Evolutionary conservation across 2,329 filamentous ascomycete genomes (phyloP).

Genomic region (Elsinoe necatrix): DNA sequence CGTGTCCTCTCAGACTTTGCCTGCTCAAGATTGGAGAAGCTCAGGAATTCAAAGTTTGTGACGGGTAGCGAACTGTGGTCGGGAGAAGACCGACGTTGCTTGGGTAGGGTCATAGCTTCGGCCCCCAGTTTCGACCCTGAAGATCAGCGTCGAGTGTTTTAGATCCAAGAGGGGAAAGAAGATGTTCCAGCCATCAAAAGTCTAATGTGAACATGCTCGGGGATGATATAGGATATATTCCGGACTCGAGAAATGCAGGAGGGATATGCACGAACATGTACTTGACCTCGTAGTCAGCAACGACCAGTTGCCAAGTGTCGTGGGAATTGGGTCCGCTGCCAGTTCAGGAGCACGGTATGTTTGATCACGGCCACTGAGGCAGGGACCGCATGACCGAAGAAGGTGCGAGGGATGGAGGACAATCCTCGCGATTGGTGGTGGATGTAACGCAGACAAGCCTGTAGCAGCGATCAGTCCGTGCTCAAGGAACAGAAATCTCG

Average conservation of each 20-base stretch:
- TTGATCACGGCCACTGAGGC: neutral
- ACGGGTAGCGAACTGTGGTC: neutral
- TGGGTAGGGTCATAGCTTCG: neutral
- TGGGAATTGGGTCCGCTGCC: neutral
- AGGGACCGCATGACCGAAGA: neutral
- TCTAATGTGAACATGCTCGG: neutral
- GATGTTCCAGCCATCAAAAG: neutral
- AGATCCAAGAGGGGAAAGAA: neutral
- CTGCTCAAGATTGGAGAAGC: neutral
- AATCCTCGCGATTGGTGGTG: neutral
- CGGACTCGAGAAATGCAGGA: neutral
- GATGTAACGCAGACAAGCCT: neutral
- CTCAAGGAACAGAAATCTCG: neutral
- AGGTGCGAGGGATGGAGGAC: neutral
- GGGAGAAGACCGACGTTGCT: neutral
- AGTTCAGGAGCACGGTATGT: neutral
- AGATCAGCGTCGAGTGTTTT: neutral
- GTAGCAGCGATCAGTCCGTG: neutral
- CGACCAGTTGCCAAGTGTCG: neutral
- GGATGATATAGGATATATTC: neutral
- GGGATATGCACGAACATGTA: neutral
- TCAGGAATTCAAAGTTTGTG: conserved; percentile 2
- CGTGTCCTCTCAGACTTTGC: conserved; percentile 20
- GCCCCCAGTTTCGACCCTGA: neutral
- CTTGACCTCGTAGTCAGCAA: neutral